phyloP scores from a whole-genome alignment of 345 rosid genomes.

The Sonneratia caseolaris region DNA sequence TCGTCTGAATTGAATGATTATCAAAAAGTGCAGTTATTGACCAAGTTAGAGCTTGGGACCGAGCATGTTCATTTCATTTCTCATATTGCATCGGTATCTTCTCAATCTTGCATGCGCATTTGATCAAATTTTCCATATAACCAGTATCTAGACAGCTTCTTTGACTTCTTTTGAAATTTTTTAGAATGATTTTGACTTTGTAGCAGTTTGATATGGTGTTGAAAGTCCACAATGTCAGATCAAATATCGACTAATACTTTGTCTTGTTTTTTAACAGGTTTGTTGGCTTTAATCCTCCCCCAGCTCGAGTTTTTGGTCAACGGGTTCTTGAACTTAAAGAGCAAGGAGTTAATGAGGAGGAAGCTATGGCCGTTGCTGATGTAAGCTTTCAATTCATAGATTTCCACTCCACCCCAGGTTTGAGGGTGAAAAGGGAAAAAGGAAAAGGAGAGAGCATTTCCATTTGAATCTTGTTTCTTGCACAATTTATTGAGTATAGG shows the following conservation, averaged over 20 bases:
- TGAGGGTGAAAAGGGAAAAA: neutral
- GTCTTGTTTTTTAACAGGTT: constrained; percentile 35
- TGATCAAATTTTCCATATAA: too few relatives aligned
- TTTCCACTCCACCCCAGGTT: neutral
- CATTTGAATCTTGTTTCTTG: neutral
- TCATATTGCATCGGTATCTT: too few relatives aligned
- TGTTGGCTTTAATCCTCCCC: constrained; percentile 52
- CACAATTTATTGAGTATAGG: neutral
- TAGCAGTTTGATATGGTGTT: neutral
- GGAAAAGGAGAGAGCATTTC: neutral
- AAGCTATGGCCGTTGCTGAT: constrained; percentile 71
- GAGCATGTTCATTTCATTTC: too few relatives aligned
- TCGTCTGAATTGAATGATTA: too few relatives aligned
- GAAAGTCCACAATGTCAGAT: too few relatives aligned
- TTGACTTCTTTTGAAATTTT: too few relatives aligned
- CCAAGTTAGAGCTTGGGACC: too few relatives aligned
- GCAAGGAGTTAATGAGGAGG: constrained; percentile 60
- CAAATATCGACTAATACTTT: too few relatives aligned
- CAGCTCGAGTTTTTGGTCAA: constrained; percentile 60
- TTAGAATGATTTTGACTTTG: too few relatives aligned
- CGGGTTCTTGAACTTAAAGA: constrained; percentile 74
- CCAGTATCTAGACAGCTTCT: too few relatives aligned
- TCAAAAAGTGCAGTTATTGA: too few relatives aligned
- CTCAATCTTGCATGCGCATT: too few relatives aligned
- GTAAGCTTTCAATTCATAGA: constrained; percentile 26